phyloP scores from a whole-genome alignment of 2,329 filamentous ascomycete species.

The Fusarium transvaalense region DNA sequence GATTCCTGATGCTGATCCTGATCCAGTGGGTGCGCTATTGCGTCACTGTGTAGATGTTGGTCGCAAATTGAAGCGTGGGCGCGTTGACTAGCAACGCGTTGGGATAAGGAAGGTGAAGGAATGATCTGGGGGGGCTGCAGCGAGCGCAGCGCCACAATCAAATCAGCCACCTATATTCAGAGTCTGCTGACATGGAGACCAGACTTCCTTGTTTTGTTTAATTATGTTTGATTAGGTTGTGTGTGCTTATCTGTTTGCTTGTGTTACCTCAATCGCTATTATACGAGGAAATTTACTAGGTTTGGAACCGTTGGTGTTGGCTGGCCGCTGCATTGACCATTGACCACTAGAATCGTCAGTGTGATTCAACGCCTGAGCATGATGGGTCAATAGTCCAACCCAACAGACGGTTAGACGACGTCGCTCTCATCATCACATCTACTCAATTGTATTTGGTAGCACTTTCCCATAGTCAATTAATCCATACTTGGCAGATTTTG shows the following conservation, averaged over 20 bases:
- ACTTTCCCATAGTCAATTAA: too few relatives aligned
- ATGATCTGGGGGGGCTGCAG: slow-evolving; percentile 27
- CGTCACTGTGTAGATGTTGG: slow-evolving; percentile 40
- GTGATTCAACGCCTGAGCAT: background rate
- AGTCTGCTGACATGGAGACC: slow-evolving; percentile 24
- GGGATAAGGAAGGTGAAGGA: slow-evolving; percentile 5
- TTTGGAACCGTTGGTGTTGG: background rate
- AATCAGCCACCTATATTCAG: slow-evolving; percentile 26
- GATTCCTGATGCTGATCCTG: background rate
- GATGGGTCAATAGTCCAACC: background rate
- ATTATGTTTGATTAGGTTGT: background rate
- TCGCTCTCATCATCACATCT: too few relatives aligned
- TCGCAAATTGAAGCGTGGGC: slow-evolving; percentile 42
- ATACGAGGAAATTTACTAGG: background rate
- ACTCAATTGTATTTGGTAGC: too few relatives aligned
- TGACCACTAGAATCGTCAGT: background rate
- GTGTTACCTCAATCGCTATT: background rate
- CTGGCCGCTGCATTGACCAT: background rate
- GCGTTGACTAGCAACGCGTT: slow-evolving; percentile 42
- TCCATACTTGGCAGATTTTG: too few relatives aligned
- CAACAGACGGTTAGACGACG: too few relatives aligned
- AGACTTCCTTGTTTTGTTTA: slow-evolving; percentile 9
- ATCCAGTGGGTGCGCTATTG: slow-evolving; percentile 32
- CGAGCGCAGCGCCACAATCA: slow-evolving; percentile 34
- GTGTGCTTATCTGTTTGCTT: background rate